Base-by-base conservation (phyloP, 2,329 filamentous ascomycete species). In the Sarocladium oryzae region DNA sequence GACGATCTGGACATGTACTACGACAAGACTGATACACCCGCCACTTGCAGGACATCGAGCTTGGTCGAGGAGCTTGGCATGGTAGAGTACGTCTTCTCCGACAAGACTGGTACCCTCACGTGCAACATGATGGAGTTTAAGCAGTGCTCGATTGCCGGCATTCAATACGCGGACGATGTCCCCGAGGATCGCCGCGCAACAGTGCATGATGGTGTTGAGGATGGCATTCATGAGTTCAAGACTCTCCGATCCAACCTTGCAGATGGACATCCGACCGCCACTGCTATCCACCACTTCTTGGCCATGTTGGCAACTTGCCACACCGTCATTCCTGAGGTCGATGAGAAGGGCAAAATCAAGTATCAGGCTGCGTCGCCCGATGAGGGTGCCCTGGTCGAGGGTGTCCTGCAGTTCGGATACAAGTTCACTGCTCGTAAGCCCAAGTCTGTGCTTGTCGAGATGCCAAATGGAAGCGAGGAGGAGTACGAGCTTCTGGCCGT, bases 41-140 rank as follows among this genome's bases (percentile, higher is more conserved):
- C 93, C 4, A 95, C 93, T 57, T 99, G 93, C 69, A 83, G 93
- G 60, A 99, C 93, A 0, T 97, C 92, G 2, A 96, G 91, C 58
- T 75, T 99, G 64, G 93, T 99, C 10, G 93, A 99, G 70, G 95
- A 99, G 64, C 73, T 99, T 40, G 93, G 93, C 51, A 96, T 97
- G 79, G 95, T 99, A 40, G 93, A 97, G 63, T 99, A 95, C 62
- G 93, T 99, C 56, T 99, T 99, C 67, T 96, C 90, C 0, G 92
- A 97, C 74, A 97, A 97, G 74, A 97, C 92, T 1, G 92, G 92
- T 38, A 97, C 92, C 3, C 74, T 97, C 61, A 97, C 92, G n/a
- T 95, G 91, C 71, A 97, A 97, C 64, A 85, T 89, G 78, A 97
- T 99, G 93, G 92, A 97, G 67, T 99, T 97, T 68, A 90, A 90